Evolutionary conservation across 2,329 filamentous ascomycete species (phyloP).

Genomic region (Fusarium citri): DNA sequence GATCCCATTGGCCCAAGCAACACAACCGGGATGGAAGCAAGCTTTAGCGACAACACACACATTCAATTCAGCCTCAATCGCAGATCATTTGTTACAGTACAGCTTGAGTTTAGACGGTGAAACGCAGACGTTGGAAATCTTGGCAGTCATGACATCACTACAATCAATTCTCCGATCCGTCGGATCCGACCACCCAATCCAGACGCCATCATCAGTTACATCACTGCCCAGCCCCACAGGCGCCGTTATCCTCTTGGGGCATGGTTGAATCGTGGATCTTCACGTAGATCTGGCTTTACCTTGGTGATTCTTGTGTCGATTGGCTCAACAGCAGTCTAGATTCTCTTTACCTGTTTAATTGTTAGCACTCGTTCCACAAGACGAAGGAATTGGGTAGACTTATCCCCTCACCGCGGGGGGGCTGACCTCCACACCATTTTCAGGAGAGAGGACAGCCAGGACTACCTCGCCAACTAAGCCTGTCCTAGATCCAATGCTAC

Average conservation of each 20-base stretch:
- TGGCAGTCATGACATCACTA: constrained; percentile 34
- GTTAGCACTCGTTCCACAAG: constrained; percentile 44
- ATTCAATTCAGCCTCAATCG: neutral
- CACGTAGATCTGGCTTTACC: neutral
- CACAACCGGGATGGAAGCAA: constrained; percentile 20
- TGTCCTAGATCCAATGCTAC: constrained; percentile 42
- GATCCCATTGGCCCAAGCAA: constrained; percentile 24
- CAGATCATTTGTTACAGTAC: constrained; percentile 21
- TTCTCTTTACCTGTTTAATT: constrained; percentile 35
- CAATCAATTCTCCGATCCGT: constrained; percentile 9
- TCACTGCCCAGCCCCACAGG: constrained; percentile 10
- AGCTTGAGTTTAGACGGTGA: constrained; percentile 2
- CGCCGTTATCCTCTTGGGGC: neutral
- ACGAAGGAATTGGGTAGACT: constrained; percentile 51
- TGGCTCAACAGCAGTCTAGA: neutral
- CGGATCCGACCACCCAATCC: constrained; percentile 10
- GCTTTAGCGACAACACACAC: constrained; percentile 26
- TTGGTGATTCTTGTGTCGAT: neutral
- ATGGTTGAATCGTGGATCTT: neutral
- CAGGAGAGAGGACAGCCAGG: constrained; percentile 64
- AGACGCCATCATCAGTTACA: constrained; percentile 1
- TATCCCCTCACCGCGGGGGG: constrained; percentile 62
- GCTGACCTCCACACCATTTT: constrained; percentile 61
- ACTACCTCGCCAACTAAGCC: constrained; percentile 52
- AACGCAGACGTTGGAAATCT: constrained; percentile 1